Evolutionary conservation across 257 asterid genomes (phyloP), one percentile per base, ranked within the genome.

Genomic region (Ophiorrhiza pumila): DNA sequence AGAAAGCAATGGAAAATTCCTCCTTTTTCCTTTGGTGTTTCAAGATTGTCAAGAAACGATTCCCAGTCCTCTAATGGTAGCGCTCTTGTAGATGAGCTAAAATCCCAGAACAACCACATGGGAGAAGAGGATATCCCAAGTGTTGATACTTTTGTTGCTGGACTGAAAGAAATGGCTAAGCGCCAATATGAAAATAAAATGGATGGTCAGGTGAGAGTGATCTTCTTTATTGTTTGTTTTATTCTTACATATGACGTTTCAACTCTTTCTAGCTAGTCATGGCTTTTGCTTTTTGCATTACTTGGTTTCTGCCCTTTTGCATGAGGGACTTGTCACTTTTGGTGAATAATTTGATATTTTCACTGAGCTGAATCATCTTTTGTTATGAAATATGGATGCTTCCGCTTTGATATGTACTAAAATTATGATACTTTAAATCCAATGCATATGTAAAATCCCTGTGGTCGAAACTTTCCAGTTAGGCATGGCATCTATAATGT

Each of bases 131-230:
- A 87, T 74, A 89, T 95, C 76, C 97, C 97, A 22, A 92, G 97
- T 78, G 92, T 95, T 59, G 94, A 93, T 72, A 86, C 96, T 61
- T 95, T 92, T 77, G 96, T 95, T 47, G 96, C 98, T n/a, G 99
- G 96, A 61, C 88, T 95, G 66, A 87, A 80, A 85, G 98, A 92
- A 80, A 90, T 92, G 96, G 97, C 96, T 13, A 86, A 87, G 84
- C 88, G 77, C 73, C 95, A 93, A 74, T 86, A 71, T 81, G 90
- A 80, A 63, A 47, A 76, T 61, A 85, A 83, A 73, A 61, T 75
- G 66, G 75, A 68, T 68, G 77, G 78, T 77, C 91, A 91, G 97
- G 98, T 93, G 46, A 78, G 81, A 77, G 31, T 37, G 53, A 34
- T 68, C 80, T 65, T 46, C n/a, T 37, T 65, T 66, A 37, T 64